Percentiles rank a stretch among this genome's conserved stretches.
Conservation (phyloP, 495 filamentous ascomycete genomes). For the Aspergillus nidulans region DNA sequence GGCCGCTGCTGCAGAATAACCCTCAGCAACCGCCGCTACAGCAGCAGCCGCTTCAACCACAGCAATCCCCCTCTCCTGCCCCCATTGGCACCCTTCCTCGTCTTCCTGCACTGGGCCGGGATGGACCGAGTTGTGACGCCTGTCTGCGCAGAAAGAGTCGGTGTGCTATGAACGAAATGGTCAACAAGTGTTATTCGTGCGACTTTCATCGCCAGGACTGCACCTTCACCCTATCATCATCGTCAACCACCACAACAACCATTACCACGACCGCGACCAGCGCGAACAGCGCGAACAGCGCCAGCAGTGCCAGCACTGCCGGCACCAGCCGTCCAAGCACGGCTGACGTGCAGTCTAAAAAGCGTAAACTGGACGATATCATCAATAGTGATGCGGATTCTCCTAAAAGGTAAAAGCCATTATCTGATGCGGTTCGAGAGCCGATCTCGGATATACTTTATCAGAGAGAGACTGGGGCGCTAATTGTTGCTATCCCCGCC, state of each 20-base stretch:
- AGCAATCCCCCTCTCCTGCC: constrained; percentile 19
- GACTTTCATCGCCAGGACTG: constrained; percentile 52
- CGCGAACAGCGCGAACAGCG: too few relatives aligned
- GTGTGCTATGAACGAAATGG: constrained; percentile 74
- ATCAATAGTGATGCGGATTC: constrained; percentile 30
- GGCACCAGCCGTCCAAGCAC: constrained; percentile 17
- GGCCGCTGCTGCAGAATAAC: constrained; percentile 21
- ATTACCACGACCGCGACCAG: too few relatives aligned
- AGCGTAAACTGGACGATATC: constrained; percentile 57
- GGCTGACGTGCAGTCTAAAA: constrained; percentile 62
- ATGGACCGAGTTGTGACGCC: constrained; percentile 65
- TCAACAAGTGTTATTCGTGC: constrained; percentile 51
- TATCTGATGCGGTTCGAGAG: constrained; percentile 2
- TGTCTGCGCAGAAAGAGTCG: constrained; percentile 82
- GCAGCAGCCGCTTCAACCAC: constrained; percentile 20
- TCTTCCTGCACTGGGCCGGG: constrained; percentile 28
- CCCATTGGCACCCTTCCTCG: constrained; percentile 23
- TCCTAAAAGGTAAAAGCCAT: constrained; percentile 39
- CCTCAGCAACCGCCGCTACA: constrained; percentile 20
- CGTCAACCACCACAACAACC: constrained; percentile 11
- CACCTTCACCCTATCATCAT: constrained; percentile 37
- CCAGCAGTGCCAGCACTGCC: neutral
- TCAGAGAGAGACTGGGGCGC: constrained; percentile 14
- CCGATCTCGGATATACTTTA: constrained; percentile 22
- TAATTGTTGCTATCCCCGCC: constrained; percentile 14